Conservation (phyloP, 108 stramenopile genomes). For the Cyclostephanos tholiformis region DNA sequence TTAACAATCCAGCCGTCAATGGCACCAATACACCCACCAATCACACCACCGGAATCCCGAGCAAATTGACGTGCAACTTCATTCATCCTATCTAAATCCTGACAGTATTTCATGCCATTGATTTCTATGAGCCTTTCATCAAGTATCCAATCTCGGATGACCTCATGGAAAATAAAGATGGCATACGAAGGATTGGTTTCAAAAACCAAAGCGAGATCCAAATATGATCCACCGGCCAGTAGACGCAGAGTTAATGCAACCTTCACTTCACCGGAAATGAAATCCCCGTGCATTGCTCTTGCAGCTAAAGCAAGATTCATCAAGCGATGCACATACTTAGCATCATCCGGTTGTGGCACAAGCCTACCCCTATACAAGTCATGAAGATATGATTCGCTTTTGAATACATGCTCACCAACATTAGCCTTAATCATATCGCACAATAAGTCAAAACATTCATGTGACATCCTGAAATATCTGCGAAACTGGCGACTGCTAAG, state of each 20-base stretch:
- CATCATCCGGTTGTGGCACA: not conserved
- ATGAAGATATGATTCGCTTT: not conserved
- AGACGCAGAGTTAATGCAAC: too few relatives aligned
- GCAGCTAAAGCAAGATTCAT: too few relatives aligned
- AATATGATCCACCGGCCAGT: too few relatives aligned
- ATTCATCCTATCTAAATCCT: not conserved
- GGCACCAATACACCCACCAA: constrained; percentile 4
- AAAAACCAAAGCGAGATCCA: too few relatives aligned
- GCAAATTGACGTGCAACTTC: constrained; percentile 5
- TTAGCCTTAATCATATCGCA: not conserved
- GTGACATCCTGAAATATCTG: not conserved
- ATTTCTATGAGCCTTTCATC: not conserved
- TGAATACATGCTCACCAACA: not conserved
- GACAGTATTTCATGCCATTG: constrained; percentile 8
- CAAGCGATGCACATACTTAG: too few relatives aligned
- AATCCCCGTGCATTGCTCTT: too few relatives aligned
- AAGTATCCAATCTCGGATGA: not conserved
- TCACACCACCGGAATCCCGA: not conserved
- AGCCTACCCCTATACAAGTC: not conserved
- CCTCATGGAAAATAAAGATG: not conserved
- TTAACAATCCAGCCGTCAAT: constrained; percentile 17
- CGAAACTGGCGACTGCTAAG: not conserved
- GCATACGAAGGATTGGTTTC: too few relatives aligned
- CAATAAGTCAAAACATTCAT: not conserved
- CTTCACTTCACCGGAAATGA: too few relatives aligned